These are phyloP conservation scores for Botryosphaeria dothidea DNA, from an alignment of 2,329 filamentous ascomycete genomes.

Conservation along the genomic window DNA sequence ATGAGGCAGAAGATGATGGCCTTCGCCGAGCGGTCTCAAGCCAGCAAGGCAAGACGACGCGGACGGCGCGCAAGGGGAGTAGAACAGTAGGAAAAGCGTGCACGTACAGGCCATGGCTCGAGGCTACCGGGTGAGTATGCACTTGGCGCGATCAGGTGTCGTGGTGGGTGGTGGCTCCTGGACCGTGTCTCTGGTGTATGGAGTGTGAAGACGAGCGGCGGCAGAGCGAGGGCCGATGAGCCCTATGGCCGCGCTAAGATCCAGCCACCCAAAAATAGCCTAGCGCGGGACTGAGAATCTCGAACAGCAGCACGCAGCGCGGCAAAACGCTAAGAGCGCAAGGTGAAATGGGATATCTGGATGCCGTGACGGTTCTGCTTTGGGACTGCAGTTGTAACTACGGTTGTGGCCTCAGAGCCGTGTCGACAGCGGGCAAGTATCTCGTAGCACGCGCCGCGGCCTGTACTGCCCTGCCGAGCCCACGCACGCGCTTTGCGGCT, in stretches of 20 bases:
- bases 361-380: neutral
- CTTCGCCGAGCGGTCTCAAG: slow-evolving; percentile 31
- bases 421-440: neutral
- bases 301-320: neutral
- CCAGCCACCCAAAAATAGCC: slow-evolving; percentile 9
- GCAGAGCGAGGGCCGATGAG: slow-evolving; percentile 7
- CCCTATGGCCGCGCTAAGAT: slow-evolving; percentile 15
- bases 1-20: slow-evolving; percentile 36
- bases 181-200: slow-evolving; percentile 15
- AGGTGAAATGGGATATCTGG: neutral
- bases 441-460: slow-evolving; percentile 3
- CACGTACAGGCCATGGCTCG: slow-evolving; percentile 63
- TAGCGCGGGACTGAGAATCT: neutral
- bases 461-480: slow-evolving; percentile 4
- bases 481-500: neutral
- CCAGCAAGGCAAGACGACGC: slow-evolving; percentile 23
- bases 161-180: slow-evolving; percentile 19
- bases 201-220: slow-evolving; percentile 17
- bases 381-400: neutral
- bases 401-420: neutral
- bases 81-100: slow-evolving; percentile 35
- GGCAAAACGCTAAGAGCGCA: neutral
- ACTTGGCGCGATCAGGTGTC: slow-evolving; percentile 7
- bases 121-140: slow-evolving; percentile 37
- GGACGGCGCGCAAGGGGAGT: slow-evolving; percentile 24